Conservation (phyloP, 345 rosid species). For the Mercurialis annua region DNA sequence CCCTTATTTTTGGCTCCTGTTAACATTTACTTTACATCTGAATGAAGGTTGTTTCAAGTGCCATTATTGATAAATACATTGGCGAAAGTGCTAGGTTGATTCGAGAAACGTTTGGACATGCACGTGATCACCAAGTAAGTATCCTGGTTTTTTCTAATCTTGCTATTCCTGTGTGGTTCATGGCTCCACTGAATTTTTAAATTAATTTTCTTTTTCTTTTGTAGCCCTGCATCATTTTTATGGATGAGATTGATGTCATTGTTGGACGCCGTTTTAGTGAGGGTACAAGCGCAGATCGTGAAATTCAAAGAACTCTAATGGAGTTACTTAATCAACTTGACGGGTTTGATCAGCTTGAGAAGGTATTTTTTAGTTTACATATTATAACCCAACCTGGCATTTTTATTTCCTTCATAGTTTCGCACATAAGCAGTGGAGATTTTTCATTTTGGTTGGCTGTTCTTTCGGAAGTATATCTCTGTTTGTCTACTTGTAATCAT, state of each 20-base stretch:
- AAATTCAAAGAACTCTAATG: slow-evolving; percentile 96
- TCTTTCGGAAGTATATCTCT: too few species aligned
- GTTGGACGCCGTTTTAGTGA: slow-evolving; percentile 98
- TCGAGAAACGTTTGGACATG: slow-evolving; percentile 97
- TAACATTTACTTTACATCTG: background rate
- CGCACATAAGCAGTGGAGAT: too few species aligned
- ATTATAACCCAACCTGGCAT: background rate
- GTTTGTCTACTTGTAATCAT: too few species aligned
- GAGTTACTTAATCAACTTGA: slow-evolving; percentile 98
- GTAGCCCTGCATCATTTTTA: slow-evolving; percentile 96
- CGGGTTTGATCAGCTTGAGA: slow-evolving; percentile 95
- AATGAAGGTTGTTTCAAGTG: slow-evolving; percentile 88
- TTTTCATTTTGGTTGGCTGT: too few species aligned
- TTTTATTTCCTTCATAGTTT: background rate
- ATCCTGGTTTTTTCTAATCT: background rate
- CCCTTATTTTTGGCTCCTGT: background rate
- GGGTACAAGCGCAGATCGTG: slow-evolving; percentile 99
- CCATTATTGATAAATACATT: slow-evolving; percentile 92
- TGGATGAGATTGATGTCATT: slow-evolving; percentile 99
- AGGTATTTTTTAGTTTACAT: slow-evolving; percentile 43
- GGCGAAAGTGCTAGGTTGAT: slow-evolving; percentile 99
- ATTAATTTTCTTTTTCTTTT: slow-evolving; percentile 9
- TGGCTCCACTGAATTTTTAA: background rate
- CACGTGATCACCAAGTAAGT: slow-evolving; percentile 96
- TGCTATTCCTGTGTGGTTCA: background rate